A percentile compares a stretch with the other conserved stretches of the same genome.
phyloP scores from a whole-genome alignment of 1,284 basidiomycete species.

The Boletellus sp. region DNA sequence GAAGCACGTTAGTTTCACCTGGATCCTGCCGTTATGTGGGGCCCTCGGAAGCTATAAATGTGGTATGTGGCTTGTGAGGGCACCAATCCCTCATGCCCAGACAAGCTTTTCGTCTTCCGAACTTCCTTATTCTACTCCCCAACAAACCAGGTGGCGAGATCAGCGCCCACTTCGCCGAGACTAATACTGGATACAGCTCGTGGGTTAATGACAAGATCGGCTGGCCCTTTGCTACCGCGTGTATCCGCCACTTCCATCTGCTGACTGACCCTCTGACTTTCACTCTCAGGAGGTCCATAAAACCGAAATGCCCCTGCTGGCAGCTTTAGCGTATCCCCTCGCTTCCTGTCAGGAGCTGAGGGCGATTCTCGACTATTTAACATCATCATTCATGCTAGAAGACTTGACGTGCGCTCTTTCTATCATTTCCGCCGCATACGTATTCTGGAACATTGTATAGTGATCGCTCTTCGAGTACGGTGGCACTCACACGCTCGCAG shows the following conservation, averaged over 20 bases:
- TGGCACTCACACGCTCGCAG: constrained; percentile 13
- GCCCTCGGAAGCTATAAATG: constrained; percentile 17
- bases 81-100: constrained; percentile 14
- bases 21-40: constrained; percentile 1
- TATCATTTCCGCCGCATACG: neutral
- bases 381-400: constrained; percentile 33
- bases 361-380: constrained; percentile 31
- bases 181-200: constrained; percentile 20
- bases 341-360: constrained; percentile 23
- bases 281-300: constrained; percentile 26
- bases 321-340: constrained; percentile 24
- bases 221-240: constrained; percentile 22
- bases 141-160: constrained; percentile 29
- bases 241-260: constrained; percentile 2
- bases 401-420: constrained; percentile 26
- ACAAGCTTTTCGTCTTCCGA: constrained; percentile 22
- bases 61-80: neutral
- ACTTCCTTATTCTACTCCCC: constrained; percentile 25
- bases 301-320: constrained; percentile 30
- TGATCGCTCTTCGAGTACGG: constrained; percentile 23
- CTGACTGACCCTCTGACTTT: neutral
- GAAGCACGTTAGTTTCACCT: constrained; percentile 18
- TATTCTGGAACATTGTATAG: constrained; percentile 9
- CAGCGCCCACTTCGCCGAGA: constrained; percentile 25
- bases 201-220: constrained; percentile 27